Evolutionary conservation across 1,284 basidiomycete genomes (phyloP), one percentile per base, ranked within the genome.

Genomic region (Cryptococcus depauperatus): DNA sequence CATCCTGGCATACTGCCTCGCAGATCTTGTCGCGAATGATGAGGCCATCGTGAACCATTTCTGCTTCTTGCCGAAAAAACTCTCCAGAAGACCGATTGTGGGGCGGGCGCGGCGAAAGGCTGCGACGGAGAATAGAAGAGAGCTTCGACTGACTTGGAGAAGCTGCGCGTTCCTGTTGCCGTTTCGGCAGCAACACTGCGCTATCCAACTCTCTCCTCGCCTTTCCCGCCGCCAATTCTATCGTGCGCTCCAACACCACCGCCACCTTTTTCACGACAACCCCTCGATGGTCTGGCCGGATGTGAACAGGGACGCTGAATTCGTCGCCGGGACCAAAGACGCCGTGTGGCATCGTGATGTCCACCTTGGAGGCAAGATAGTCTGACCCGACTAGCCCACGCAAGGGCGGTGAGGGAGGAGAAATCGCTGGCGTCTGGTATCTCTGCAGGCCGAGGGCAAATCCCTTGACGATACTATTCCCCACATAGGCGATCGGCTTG

Each of bases 401-500:
- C 3, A 55, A 44, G 1, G 63, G 57, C 5, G 63, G 58, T 1
- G 62, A 57, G 4, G 58, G 53, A 2, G 57, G 62, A 9, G 57
- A 41, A 10, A 55, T 21, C 1, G 50, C 32, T 3, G 56, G 57
- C 6, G 47, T 19, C 30, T 52, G 46, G 41, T 68, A 56, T 42
- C 60, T 54, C 19, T 52, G 44, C 7, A 68, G 32, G 33, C 60
- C 46, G 37, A 68, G 44, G 3, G 43, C 38, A 48, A 53, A 68
- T 3, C 54, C 45, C 16, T 57, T 58, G 10, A 53, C 44, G 9
- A 62, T 51, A 3, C 57, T 44, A 21, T 54, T 44, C 3, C 66
- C 64, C 29, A 65, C 62, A 28, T 56, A 55, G 2, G 55, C 54
- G 23, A 68, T 65, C 14, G 64, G 63, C 34, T 55, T 51, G 50